These are phyloP conservation scores for Pichia sp. DNA, from an alignment of 1,139 yeast species.

Conservation along the genomic window DNA sequence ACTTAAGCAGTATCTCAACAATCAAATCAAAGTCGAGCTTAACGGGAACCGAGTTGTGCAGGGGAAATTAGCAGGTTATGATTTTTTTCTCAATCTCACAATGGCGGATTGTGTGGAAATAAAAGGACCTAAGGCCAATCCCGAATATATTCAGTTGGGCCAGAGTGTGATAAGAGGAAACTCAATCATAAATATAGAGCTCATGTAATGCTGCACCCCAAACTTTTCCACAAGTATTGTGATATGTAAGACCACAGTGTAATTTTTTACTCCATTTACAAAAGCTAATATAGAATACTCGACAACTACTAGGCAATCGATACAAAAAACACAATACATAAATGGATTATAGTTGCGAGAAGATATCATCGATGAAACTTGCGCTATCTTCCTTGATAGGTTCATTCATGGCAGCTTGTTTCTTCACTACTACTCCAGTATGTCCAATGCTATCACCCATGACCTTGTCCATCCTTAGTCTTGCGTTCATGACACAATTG, in stretches of 20 bases:
- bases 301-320: neutral
- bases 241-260: neutral
- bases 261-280: neutral
- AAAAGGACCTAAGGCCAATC: conserved; percentile 11
- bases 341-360: conserved; percentile 1
- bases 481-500: conserved; percentile 19
- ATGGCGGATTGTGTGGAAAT: conserved; percentile 31
- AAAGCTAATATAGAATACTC: neutral
- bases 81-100: conserved; percentile 32
- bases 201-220: conserved; percentile 17
- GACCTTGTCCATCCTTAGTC: conserved; percentile 13
- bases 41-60: conserved; percentile 30
- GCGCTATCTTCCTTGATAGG: neutral
- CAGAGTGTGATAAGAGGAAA: conserved; percentile 33
- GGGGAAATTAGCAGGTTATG: conserved; percentile 32
- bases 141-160: conserved; percentile 25
- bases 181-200: conserved; percentile 31
- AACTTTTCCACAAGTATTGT: no score
- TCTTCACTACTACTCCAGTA: no score
- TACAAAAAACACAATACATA: neutral
- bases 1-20: conserved; percentile 30
- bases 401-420: no score
- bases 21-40: conserved; percentile 26
- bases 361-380: conserved; percentile 18
- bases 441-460: neutral